Conservation (phyloP, 1,284 basidiomycete species). For the Cystobasidium pallidum region DNA sequence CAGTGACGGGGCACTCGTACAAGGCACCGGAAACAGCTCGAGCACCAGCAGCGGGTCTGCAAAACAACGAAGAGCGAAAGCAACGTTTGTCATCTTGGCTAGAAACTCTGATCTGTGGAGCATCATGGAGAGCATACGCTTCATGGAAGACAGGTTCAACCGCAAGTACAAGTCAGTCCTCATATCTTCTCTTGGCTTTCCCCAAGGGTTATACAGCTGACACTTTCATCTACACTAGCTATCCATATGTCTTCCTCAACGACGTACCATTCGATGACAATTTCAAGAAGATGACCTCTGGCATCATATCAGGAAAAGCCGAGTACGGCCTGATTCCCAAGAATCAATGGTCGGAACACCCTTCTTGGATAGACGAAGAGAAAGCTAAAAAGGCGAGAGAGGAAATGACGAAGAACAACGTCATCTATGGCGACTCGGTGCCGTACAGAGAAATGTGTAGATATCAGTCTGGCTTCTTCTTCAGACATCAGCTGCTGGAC, state of each 20-base stretch:
- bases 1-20: slow-evolving; percentile 5
- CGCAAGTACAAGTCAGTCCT: slow-evolving; percentile 42
- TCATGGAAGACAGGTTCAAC: slow-evolving; percentile 48
- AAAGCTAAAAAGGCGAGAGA: slow-evolving; percentile 67
- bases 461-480: slow-evolving; percentile 87
- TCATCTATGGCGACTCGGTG: slow-evolving; percentile 81
- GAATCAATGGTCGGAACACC: slow-evolving; percentile 75
- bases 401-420: slow-evolving; percentile 71
- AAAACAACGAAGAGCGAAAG: slow-evolving; percentile 67
- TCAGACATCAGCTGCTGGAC: slow-evolving; percentile 67
- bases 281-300: slow-evolving; percentile 55
- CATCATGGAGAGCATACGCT: slow-evolving; percentile 61
- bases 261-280: slow-evolving; percentile 56
- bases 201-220: neutral
- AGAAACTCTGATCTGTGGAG: slow-evolving; percentile 77
- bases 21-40: neutral
- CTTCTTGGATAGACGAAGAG: slow-evolving; percentile 62
- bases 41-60: slow-evolving; percentile 13
- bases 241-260: slow-evolving; percentile 59
- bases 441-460: slow-evolving; percentile 88
- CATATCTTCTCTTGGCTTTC: neutral
- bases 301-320: slow-evolving; percentile 51
- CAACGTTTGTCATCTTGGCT: slow-evolving; percentile 81
- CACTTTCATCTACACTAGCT: slow-evolving; percentile 40
- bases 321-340: slow-evolving; percentile 77